A percentile compares a stretch with the other conserved stretches of the same genome.
These are phyloP conservation scores for Hygrophorus russula DNA, from an alignment of 768 basidiomycete species.

Conservation along the genomic window DNA sequence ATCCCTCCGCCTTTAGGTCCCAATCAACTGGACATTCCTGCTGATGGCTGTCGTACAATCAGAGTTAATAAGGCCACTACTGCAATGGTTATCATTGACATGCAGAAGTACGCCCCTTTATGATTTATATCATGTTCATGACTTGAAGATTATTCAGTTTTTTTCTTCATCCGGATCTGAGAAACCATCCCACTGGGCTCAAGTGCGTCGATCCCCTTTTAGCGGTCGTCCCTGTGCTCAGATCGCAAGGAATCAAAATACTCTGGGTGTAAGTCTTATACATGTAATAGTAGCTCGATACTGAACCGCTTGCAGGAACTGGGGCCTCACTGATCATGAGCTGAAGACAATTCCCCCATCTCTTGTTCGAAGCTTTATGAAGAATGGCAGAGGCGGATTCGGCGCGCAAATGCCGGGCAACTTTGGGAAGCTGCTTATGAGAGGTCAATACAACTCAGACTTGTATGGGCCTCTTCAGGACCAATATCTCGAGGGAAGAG, in stretches of 20 bases:
- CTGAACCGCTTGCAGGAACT: conserved; percentile 33
- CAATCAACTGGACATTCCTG: conserved; percentile 42
- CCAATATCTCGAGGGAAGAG: conserved; percentile 39
- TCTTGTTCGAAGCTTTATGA: conserved; percentile 42
- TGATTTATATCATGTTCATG: background rate
- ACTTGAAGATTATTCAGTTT: conserved; percentile 25
- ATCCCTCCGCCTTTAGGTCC: conserved; percentile 19
- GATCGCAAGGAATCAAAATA: conserved; percentile 41
- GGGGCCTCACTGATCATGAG: conserved; percentile 60
- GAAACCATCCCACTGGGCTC: conserved; percentile 43
- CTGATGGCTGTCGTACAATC: conserved; percentile 38
- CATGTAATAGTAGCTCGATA: conserved; percentile 1
- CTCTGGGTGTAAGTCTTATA: conserved; percentile 45
- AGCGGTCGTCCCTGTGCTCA: conserved; percentile 34
- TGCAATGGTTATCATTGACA: conserved; percentile 57
- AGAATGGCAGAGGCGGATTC: conserved; percentile 37
- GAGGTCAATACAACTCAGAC: conserved; percentile 44
- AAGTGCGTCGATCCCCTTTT: conserved; percentile 45
- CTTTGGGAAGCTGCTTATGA: conserved; percentile 50
- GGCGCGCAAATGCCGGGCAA: conserved; percentile 40
- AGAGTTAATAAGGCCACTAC: conserved; percentile 37
- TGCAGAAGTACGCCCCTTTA: conserved; percentile 48
- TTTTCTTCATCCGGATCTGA: conserved; percentile 53
- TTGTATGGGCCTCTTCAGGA: conserved; percentile 54
- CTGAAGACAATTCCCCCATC: conserved; percentile 51